Conservation (phyloP, 495 filamentous ascomycete genomes). For the Tetracladium marchalianum region DNA sequence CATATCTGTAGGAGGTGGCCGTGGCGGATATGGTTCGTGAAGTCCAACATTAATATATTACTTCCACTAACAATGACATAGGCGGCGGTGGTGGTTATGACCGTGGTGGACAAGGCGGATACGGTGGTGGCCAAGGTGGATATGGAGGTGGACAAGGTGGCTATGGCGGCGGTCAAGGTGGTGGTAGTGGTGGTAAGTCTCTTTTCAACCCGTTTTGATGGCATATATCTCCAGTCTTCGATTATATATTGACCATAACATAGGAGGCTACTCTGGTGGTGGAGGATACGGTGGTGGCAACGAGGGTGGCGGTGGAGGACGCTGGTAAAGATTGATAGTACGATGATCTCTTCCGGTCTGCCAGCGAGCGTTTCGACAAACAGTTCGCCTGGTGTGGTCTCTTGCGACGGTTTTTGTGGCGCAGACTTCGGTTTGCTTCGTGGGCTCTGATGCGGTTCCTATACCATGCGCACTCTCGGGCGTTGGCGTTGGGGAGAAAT, state of each 20-base stretch:
- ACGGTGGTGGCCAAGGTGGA: constrained; percentile 17
- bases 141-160: constrained; percentile 18
- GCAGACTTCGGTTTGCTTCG: constrained; percentile 15
- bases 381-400: neutral
- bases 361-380: too few species aligned
- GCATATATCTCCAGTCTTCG: too few species aligned
- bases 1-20: constrained; percentile 4
- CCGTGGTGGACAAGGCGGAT: constrained; percentile 12
- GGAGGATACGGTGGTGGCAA: constrained; percentile 14
- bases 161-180: constrained; percentile 4
- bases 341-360: constrained; percentile 7
- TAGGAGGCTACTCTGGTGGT: constrained; percentile 6
- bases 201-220: neutral
- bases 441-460: constrained; percentile 22
- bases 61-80: too few species aligned
- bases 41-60: too few species aligned
- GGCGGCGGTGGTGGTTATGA: constrained; percentile 6
- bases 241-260: constrained; percentile 5
- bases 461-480: constrained; percentile 18
- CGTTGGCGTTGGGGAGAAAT: constrained; percentile 14
- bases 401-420: constrained; percentile 10
- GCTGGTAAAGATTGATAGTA: constrained; percentile 16
- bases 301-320: constrained; percentile 16
- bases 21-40: constrained; percentile 6
- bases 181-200: constrained; percentile 3